Conservation (phyloP, 768 basidiomycete species). For the Boletus pseudo-olivaceus region DNA sequence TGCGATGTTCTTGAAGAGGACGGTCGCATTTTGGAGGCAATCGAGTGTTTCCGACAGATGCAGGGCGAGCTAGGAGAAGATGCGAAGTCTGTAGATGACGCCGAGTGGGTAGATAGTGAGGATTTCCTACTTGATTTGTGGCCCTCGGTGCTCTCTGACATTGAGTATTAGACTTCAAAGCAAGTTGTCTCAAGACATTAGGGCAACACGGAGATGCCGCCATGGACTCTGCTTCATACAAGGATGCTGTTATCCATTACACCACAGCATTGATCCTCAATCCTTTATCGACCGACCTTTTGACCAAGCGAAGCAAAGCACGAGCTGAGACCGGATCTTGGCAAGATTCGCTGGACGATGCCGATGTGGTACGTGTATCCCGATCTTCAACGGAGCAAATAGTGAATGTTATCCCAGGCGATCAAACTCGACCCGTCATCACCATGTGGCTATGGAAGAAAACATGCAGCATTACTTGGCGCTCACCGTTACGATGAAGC, state of each 20-base stretch:
- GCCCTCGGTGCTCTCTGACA: background rate
- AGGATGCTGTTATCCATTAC: background rate
- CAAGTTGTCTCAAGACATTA: background rate
- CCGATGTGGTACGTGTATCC: background rate
- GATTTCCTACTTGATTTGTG: background rate
- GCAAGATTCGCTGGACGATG: background rate
- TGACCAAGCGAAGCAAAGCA: background rate
- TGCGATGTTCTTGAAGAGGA: background rate
- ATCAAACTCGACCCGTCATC: background rate
- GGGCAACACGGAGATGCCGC: background rate
- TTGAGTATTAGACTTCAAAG: background rate
- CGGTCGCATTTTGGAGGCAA: background rate
- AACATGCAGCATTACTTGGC: background rate
- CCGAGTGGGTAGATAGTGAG: background rate
- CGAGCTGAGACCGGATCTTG: background rate
- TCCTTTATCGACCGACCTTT: background rate
- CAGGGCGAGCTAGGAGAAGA: background rate
- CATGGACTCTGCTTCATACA: background rate
- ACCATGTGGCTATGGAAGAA: background rate
- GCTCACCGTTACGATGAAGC: background rate
- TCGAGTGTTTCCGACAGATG: background rate
- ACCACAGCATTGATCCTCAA: background rate
- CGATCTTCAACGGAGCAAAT: background rate
- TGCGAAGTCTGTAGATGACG: background rate
- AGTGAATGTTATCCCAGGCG: background rate